Evolutionary conservation across 495 filamentous ascomycete species (phyloP), one percentile per base, ranked within the genome.

Genomic region (Acidiella bohemica): DNA sequence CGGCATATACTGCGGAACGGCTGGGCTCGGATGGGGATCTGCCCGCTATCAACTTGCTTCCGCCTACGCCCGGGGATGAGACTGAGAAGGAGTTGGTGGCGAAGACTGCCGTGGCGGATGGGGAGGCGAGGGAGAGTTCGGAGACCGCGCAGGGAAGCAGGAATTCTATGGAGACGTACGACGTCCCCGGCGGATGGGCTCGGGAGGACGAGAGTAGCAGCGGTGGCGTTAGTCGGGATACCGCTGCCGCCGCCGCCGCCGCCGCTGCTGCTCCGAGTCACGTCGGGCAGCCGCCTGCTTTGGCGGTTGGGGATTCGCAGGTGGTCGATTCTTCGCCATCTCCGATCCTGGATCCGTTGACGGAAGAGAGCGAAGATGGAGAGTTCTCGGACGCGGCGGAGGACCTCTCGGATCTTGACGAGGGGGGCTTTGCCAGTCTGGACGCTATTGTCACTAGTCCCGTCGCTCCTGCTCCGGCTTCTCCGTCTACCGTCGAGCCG

Each of bases 381-480:
- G 69, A 88, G 33, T 94, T 88, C 58, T 90, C 82, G 52, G 86
- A 94, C 67, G 86, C 86, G 2, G 77, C 77, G 29, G 86, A 93
- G 53, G 80, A 84, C 39, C 60, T 81, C 1, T 67, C 70, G 0
- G 75, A 87, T 20, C 36, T 66, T 12, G 78, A 81, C 28, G 77
- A 76, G 4, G 75, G 78, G 47, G 82, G 80, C 0, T 93, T 86
- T 58, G 70, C 78, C 33, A 92, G 83, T 10, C 73, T 94, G 32
- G 74, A 93, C 60, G 86, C 86, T 20, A 78, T 93, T 30, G 67
- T 92, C 2, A 77, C 86, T 36, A 75, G 69, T 35, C 71, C 77
- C 4, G 41, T 32, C 1, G 13, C 33, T 19, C 18, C 38, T 19
- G 18, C 40, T 14, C 32, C 36, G 46, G 30, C 32, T 9, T 5